These are phyloP conservation scores for Phytophthora ramorum DNA, from an alignment of 352 stramenopile genomes.

Conservation along the genomic window DNA sequence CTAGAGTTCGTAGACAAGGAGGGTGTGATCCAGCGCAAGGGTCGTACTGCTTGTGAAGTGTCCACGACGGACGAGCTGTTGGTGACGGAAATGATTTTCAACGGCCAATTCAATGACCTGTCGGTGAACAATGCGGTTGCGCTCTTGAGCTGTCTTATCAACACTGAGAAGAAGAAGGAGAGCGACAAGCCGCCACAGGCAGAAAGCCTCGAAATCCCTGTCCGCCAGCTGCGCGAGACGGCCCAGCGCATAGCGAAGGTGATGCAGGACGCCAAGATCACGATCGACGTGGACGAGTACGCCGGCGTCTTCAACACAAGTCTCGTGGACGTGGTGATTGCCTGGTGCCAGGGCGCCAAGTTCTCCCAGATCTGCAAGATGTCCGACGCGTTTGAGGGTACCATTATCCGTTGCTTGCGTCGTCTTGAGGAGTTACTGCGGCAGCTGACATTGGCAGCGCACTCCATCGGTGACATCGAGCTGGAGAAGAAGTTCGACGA, in stretches of 20 bases:
- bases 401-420: conserved; percentile 97
- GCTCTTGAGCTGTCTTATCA: conserved; percentile 97
- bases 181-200: conserved; percentile 79
- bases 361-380: conserved; percentile 99
- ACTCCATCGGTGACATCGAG: conserved; percentile 97
- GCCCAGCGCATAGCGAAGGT: conserved; percentile 92
- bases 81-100: conserved; percentile 99
- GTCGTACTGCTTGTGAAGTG: conserved; percentile 98
- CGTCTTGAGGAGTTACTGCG: conserved; percentile 98
- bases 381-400: conserved; percentile 98
- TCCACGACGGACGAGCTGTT: conserved; percentile 98
- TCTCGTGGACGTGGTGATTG: conserved; percentile 98
- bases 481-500: conserved; percentile 98
- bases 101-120: conserved; percentile 98
- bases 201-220: conserved; percentile 88
- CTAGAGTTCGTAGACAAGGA: conserved; percentile 97
- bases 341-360: conserved; percentile 97
- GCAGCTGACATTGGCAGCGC: conserved; percentile 95
- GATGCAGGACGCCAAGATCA: conserved; percentile 92
- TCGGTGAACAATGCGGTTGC: conserved; percentile 96
- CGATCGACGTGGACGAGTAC: conserved; percentile 98
- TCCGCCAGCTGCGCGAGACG: conserved; percentile 95
- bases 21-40: conserved; percentile 99
- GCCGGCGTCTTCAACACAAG: conserved; percentile 97
- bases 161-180: conserved; percentile 94